phyloP scores from a whole-genome alignment of 768 basidiomycete species.

The Trichaptum fuscoviolaceum region DNA sequence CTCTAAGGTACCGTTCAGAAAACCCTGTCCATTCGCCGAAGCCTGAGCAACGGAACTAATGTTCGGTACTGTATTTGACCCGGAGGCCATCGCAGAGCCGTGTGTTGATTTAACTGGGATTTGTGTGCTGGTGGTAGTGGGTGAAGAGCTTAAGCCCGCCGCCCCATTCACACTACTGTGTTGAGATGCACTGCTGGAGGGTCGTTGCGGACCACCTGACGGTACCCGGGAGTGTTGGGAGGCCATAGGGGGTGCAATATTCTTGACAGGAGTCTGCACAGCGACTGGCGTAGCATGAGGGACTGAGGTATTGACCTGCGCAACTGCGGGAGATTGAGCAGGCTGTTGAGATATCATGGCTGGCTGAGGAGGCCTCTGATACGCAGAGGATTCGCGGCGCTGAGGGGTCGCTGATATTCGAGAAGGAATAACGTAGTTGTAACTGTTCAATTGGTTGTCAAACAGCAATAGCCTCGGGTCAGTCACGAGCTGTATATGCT shows the following conservation, averaged over 20 bases:
- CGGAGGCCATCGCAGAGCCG: constrained; percentile 13
- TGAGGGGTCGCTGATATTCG: constrained; percentile 22
- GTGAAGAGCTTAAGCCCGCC: constrained; percentile 20
- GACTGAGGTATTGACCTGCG: constrained; percentile 9
- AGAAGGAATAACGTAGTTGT: constrained; percentile 36
- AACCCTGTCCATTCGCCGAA: constrained; percentile 14
- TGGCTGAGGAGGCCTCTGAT: constrained; percentile 10
- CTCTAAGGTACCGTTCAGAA: constrained; percentile 10
- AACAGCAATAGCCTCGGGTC: constrained; percentile 11
- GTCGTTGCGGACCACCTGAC: constrained; percentile 51
- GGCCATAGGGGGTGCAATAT: constrained; percentile 46
- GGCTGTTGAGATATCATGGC: constrained; percentile 19
- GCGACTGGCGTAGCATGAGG: constrained; percentile 50
- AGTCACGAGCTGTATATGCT: constrained; percentile 24
- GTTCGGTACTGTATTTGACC: constrained; percentile 13
- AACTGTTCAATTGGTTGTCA: constrained; percentile 11
- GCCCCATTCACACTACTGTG: constrained; percentile 28
- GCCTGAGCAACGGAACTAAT: constrained; percentile 1
- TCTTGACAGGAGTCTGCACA: constrained; percentile 55
- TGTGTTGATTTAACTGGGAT: constrained; percentile 3
- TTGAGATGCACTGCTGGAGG: constrained; percentile 32
- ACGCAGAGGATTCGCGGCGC: constrained; percentile 13
- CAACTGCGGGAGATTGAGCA: constrained; percentile 18
- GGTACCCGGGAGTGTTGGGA: constrained; percentile 59
- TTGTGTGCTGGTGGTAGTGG: constrained; percentile 5